A percentile compares a stretch with the other conserved stretches of the same genome.
These are phyloP conservation scores for Elasticomyces elasticus DNA, from an alignment of 495 filamentous ascomycete species.

Conservation along the genomic window DNA sequence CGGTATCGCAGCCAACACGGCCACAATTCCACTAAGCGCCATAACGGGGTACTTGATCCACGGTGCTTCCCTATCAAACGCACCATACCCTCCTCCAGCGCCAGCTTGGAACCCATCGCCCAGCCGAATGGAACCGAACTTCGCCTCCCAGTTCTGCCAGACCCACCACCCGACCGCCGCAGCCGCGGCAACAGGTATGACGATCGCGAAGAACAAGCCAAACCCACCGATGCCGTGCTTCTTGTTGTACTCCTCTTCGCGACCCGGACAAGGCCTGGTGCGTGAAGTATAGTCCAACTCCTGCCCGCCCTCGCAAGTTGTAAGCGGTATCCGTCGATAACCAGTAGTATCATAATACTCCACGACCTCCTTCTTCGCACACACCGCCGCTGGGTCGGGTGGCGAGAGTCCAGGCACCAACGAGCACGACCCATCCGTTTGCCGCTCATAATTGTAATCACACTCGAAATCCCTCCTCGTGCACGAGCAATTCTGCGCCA, in stretches of 20 bases:
- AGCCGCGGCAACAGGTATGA: slow-evolving; percentile 60
- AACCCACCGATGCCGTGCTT: slow-evolving; percentile 63
- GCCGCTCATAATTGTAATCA: slow-evolving; percentile 86
- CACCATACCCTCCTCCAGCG: slow-evolving; percentile 15
- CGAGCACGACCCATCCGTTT: slow-evolving; percentile 60
- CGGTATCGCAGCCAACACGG: slow-evolving; percentile 64
- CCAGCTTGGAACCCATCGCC: slow-evolving; percentile 46
- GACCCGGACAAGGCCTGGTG: slow-evolving; percentile 55
- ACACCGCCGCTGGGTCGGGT: slow-evolving; percentile 55
- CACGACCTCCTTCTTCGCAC: slow-evolving; percentile 53
- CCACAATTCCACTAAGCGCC: slow-evolving; percentile 64
- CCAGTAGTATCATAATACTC: slow-evolving; percentile 78
- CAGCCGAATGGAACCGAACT: slow-evolving; percentile 82
- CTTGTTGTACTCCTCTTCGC: slow-evolving; percentile 67
- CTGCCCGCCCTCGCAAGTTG: slow-evolving; percentile 67
- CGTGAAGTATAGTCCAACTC: slow-evolving; percentile 54
- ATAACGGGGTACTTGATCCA: slow-evolving; percentile 71
- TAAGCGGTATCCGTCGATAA: slow-evolving; percentile 81
- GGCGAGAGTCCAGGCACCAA: slow-evolving; percentile 61
- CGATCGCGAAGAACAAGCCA: slow-evolving; percentile 78
- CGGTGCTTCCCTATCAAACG: slow-evolving; percentile 53
- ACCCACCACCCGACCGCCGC: slow-evolving; percentile 70
- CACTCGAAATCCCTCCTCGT: slow-evolving; percentile 85
- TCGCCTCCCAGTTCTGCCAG: slow-evolving; percentile 74
- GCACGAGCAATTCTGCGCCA: slow-evolving; percentile 69